A percentile compares a stretch with the other conserved stretches of the same genome.
Evolutionary conservation across 1,139 yeast species (phyloP).

Genomic region (Suhomyces chickasaworum): DNA sequence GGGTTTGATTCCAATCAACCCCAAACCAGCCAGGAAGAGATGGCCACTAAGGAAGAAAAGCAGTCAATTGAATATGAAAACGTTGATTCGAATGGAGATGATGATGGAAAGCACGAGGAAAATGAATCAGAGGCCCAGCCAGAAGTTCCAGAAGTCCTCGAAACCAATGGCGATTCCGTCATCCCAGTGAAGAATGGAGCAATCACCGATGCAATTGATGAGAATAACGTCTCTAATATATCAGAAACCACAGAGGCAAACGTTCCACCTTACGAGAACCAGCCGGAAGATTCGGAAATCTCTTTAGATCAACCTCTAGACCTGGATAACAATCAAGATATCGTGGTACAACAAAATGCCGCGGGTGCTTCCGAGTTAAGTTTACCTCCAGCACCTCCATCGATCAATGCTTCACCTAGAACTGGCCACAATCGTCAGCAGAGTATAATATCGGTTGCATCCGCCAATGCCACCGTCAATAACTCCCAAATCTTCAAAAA

Average conservation of each 20-base stretch:
- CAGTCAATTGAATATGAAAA: not conserved
- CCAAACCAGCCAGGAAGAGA: not conserved
- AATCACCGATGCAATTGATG: not conserved
- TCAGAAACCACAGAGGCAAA: not conserved
- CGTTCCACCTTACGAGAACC: not conserved
- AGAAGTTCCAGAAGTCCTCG: no score
- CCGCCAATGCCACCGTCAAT: slow-evolving; percentile 34
- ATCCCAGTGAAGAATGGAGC: not conserved
- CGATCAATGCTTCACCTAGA: slow-evolving; percentile 16
- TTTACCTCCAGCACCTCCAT: slow-evolving; percentile 10
- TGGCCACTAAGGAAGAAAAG: not conserved
- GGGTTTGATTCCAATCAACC: not conserved
- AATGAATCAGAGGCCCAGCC: not conserved
- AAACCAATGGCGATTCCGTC: not conserved
- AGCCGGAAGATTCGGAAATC: not conserved
- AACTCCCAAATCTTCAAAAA: slow-evolving; percentile 43
- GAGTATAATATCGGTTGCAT: slow-evolving; percentile 27
- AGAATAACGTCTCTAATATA: not conserved
- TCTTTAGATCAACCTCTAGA: not conserved
- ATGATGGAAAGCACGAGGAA: not conserved
- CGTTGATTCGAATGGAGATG: not conserved
- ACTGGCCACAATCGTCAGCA: slow-evolving; percentile 15
- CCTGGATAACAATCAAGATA: not conserved
- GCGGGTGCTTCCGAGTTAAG: not conserved
- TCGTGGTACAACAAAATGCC: not conserved